Conservation (phyloP, 257 asterid genomes). For the Rauvolfia tetraphylla region DNA sequence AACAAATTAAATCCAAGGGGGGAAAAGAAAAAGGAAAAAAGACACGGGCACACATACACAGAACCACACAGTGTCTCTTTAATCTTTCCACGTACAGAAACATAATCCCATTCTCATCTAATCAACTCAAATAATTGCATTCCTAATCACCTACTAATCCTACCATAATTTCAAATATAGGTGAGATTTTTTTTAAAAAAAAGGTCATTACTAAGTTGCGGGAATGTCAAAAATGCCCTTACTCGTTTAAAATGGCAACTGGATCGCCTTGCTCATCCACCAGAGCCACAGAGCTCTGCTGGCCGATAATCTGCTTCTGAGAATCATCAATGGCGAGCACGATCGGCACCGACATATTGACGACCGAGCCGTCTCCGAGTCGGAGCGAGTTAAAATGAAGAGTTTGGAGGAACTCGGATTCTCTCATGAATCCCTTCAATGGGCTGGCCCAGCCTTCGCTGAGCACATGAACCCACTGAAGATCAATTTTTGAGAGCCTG, state of each 20-base stretch:
- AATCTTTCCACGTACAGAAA: too few species aligned
- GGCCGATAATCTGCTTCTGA: constrained; percentile 55
- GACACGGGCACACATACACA: too few species aligned
- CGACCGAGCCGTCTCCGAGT: constrained; percentile 59
- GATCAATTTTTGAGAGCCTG: constrained; percentile 63
- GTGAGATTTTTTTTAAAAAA: neutral
- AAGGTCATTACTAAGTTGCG: neutral
- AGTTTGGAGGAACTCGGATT: constrained; percentile 97
- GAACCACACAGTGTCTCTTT: too few species aligned
- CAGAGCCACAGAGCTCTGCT: constrained; percentile 61
- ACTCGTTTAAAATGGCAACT: constrained; percentile 73
- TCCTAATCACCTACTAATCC: neutral
- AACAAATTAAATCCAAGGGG: too few species aligned
- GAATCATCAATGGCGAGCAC: constrained; percentile 84
- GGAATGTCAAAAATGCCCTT: constrained; percentile 28
- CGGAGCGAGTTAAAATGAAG: constrained; percentile 93
- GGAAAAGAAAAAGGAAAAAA: too few species aligned
- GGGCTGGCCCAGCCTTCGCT: constrained; percentile 99
- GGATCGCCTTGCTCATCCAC: constrained; percentile 42
- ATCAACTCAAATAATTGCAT: neutral
- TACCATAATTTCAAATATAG: neutral
- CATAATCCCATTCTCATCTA: neutral
- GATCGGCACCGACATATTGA: constrained; percentile 94
- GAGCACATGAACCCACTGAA: constrained; percentile 95
- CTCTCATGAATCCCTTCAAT: constrained; percentile 87